These are phyloP conservation scores for Solanum megistacrolobum DNA, from an alignment of 257 asterid species.

Conservation along the genomic window DNA sequence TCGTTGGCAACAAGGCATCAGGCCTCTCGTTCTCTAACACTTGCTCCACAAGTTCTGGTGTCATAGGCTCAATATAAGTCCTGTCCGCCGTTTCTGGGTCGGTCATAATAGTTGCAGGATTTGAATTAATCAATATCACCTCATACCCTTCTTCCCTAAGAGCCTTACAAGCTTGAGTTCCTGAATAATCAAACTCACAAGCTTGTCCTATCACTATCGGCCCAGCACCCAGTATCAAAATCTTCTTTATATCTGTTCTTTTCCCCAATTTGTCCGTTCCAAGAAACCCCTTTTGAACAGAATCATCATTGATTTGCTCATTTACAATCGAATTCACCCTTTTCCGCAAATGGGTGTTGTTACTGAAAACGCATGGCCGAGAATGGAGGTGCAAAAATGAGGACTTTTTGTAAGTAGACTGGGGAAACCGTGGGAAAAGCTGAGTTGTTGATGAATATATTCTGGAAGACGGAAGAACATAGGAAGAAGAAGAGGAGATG, in stretches of 20 bases:
- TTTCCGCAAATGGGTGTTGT: constrained; percentile 17
- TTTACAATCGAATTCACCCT: constrained; percentile 9
- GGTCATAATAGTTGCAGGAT: constrained; percentile 98
- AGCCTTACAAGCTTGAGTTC: constrained; percentile 98
- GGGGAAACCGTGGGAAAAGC: constrained; percentile 23
- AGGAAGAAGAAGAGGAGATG: constrained; percentile 18
- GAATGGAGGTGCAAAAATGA: constrained; percentile 15
- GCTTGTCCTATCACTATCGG: constrained; percentile 98
- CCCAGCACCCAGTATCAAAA: constrained; percentile 92
- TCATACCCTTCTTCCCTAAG: constrained; percentile 95
- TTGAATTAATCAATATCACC: constrained; percentile 82
- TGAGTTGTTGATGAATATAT: constrained; percentile 8
- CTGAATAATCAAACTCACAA: constrained; percentile 95
- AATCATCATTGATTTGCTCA: constrained; percentile 8
- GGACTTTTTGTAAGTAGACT: constrained; percentile 9
- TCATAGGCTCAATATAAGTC: constrained; percentile 98
- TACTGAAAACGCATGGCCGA: constrained; percentile 15
- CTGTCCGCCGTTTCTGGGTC: constrained; percentile 86
- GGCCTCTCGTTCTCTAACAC: constrained; percentile 94
- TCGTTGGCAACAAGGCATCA: constrained; percentile 87
- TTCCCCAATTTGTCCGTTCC: constrained; percentile 32
- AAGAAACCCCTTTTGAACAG: constrained; percentile 15
- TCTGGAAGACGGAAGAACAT: background rate
- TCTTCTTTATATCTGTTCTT: constrained; percentile 80
- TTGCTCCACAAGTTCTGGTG: constrained; percentile 92